These are phyloP conservation scores for Paecilomyces dactylethromorphus DNA, from an alignment of 2,329 filamentous ascomycete species.

Conservation along the genomic window DNA sequence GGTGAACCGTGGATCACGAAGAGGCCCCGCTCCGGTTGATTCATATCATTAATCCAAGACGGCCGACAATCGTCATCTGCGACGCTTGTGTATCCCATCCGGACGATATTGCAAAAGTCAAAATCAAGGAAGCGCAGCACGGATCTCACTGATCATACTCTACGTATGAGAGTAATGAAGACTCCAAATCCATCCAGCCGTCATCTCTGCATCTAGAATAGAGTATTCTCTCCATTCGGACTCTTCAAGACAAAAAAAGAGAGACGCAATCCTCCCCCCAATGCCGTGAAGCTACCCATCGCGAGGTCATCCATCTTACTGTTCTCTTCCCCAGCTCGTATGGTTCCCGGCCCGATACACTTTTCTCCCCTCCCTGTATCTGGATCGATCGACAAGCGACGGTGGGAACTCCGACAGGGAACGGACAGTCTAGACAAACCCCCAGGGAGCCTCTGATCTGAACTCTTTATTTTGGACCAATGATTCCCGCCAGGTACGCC, in stretches of 20 bases:
- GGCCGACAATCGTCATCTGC: background rate
- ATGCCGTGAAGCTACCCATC: too few species aligned
- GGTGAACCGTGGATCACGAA: background rate
- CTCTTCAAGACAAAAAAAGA: too few species aligned
- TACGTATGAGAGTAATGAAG: too few species aligned
- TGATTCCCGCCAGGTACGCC: background rate
- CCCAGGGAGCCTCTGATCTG: background rate
- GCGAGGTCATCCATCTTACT: too few species aligned
- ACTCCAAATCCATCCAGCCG: too few species aligned
- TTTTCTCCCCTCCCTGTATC: too few species aligned
- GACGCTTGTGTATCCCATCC: background rate
- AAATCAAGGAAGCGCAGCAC: background rate
- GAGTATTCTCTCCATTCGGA: too few species aligned
- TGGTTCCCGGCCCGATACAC: background rate
- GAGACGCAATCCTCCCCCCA: too few species aligned
- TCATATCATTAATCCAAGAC: background rate
- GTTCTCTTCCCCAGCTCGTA: background rate
- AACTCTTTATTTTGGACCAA: too few species aligned
- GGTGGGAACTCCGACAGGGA: background rate
- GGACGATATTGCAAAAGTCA: background rate
- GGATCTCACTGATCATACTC: too few species aligned
- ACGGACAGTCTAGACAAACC: background rate
- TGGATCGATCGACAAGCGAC: background rate
- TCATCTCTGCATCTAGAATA: too few species aligned
- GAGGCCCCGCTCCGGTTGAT: background rate